Percentiles rank a stretch among this genome's conserved stretches.
phyloP scores from a whole-genome alignment of 441 rosid species.

The Jatropha multifida region DNA sequence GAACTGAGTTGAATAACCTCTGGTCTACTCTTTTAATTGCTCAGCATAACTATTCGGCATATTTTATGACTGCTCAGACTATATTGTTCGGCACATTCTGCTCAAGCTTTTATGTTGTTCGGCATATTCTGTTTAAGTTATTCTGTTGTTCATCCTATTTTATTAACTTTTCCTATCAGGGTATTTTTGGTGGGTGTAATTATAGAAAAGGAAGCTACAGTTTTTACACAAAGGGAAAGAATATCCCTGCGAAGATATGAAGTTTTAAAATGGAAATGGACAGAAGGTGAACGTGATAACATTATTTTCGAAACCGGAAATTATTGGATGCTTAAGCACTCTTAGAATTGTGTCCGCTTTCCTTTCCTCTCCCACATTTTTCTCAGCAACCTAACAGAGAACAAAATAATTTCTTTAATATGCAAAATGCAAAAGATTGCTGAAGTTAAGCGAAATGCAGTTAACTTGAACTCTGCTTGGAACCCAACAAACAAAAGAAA shows the following conservation, averaged over 20 bases:
- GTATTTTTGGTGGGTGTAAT: neutral
- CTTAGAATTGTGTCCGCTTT: neutral
- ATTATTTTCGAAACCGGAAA: neutral
- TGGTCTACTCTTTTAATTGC: too few species aligned
- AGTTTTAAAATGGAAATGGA: neutral
- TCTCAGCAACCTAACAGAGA: constrained; percentile 14
- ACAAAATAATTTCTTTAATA: too few species aligned
- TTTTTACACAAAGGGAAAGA: constrained; percentile 5
- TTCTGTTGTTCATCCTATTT: too few species aligned
- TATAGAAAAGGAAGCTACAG: neutral
- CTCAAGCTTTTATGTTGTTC: neutral
- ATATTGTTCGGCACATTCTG: too few species aligned
- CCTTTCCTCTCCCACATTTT: constrained; percentile 8
- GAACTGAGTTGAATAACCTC: too few species aligned
- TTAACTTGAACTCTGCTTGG: too few species aligned
- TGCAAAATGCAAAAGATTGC: neutral
- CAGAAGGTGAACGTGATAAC: neutral
- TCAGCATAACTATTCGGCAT: too few species aligned
- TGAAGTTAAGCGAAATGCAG: neutral
- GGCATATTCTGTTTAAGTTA: too few species aligned
- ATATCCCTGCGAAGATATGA: constrained; percentile 9
- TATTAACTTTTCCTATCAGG: neutral
- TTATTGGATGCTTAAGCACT: neutral
- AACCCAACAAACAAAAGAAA: too few species aligned
- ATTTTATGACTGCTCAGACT: too few species aligned